Evolutionary conservation across 805 yeast genomes (phyloP), one percentile per base, ranked within the genome.

Genomic region (Suhomyces canberraensis): DNA sequence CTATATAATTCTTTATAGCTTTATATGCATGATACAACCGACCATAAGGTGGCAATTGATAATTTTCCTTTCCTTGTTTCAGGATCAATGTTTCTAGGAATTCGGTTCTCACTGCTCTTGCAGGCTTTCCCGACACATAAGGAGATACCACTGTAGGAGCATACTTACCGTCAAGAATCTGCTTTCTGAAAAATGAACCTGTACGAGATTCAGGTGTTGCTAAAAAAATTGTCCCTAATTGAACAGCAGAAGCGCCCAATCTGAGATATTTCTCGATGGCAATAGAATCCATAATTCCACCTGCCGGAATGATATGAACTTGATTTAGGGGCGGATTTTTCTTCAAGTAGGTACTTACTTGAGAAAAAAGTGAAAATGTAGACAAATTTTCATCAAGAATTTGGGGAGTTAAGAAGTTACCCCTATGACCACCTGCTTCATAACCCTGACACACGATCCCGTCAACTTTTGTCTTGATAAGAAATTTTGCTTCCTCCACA

Each of bases 371-470:
- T 4, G 56, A 45, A 25, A 33, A 45, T 0, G 79, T 71, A 7
- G 64, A 51, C 31, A 70, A 52, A 19, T 61, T 56, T 20, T 56
- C 57, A 40, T 69, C 75, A 8, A 41, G 31, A 8, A 26, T 37
- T 16, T 55, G 51, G 4, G 46, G 42, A 7, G 27, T 45, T 14
- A 66, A 35, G 35, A 68, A 72, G 43, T 64, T 70, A 2, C 83
- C 83, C 13, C 84, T 56, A 48, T 79, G 84, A 0, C 84, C 84
- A 16, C 84, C 84, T 3, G 84, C 84, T 45, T 78, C 84, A 51
- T 61, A 63, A 0, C 84, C 84, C 51, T 79, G 85, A 17, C 69
- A 61, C 6, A 72, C 59, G 3, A 78, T 52, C 1, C 74, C 81
- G 50, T 76, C 78, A 5, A 69, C 66, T 0, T 67, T 67, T 0